These are phyloP conservation scores for Candida pseudoglaebosa DNA, from an alignment of 805 yeast genomes.

Conservation along the genomic window DNA sequence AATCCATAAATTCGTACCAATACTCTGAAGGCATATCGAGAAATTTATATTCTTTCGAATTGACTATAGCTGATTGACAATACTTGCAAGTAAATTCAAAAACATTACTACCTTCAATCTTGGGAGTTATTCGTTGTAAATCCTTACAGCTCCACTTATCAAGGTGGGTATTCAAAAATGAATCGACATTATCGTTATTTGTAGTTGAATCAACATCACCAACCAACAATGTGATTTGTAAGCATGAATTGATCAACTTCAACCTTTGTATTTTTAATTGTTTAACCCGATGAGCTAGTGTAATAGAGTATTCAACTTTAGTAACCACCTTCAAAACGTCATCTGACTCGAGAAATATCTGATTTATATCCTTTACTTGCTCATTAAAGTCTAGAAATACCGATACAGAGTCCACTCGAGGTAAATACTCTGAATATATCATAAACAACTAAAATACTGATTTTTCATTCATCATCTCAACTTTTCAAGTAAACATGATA, in stretches of 20 bases:
- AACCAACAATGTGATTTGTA: background rate
- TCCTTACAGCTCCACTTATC: slow-evolving; percentile 44
- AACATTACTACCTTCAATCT: slow-evolving; percentile 13
- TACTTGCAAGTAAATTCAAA: slow-evolving; percentile 28
- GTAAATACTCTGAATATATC: slow-evolving; percentile 4
- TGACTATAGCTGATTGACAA: slow-evolving; percentile 27
- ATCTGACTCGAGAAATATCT: slow-evolving; percentile 1
- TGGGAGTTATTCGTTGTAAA: slow-evolving; percentile 30
- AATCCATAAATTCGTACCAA: slow-evolving; percentile 95
- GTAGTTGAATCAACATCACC: slow-evolving; percentile 1
- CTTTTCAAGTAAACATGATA: background rate
- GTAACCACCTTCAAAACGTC: background rate
- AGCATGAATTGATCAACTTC: background rate
- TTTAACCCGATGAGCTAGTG: background rate
- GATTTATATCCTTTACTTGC: slow-evolving; percentile 9
- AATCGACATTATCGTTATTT: background rate
- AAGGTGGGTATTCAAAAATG: slow-evolving; percentile 3
- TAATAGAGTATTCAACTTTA: background rate
- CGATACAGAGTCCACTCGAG: slow-evolving; percentile 7
- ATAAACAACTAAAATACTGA: background rate
- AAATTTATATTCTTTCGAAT: slow-evolving; percentile 31
- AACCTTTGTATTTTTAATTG: background rate
- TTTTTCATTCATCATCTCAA: background rate
- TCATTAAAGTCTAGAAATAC: slow-evolving; percentile 11
- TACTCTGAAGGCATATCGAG: slow-evolving; percentile 82